These are phyloP conservation scores for Geranium rotundifolium DNA, from an alignment of 345 rosid species.

Conservation along the genomic window DNA sequence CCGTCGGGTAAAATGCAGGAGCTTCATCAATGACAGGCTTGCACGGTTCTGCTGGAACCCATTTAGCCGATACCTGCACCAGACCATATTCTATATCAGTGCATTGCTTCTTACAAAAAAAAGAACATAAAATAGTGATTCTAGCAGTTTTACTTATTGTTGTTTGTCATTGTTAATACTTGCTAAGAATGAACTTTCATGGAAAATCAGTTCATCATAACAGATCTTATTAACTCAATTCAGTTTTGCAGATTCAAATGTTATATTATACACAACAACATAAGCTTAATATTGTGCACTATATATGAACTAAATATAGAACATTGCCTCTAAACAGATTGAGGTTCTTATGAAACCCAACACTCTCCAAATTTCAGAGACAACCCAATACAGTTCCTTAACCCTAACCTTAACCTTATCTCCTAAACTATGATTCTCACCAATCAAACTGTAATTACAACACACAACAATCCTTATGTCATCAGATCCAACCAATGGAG, in stretches of 20 bases:
- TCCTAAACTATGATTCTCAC: too few species aligned
- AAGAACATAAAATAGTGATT: too few species aligned
- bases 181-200: neutral
- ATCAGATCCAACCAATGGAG: too few species aligned
- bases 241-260: neutral
- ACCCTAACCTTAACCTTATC: neutral
- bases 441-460: neutral
- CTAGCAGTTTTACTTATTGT: neutral
- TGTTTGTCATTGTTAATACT: neutral
- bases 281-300: too few species aligned
- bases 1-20: slow-evolving; percentile 76
- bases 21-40: slow-evolving; percentile 73
- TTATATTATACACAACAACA: too few species aligned
- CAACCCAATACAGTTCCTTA: too few species aligned
- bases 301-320: too few species aligned
- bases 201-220: neutral
- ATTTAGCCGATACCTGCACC: slow-evolving; percentile 61
- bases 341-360: too few species aligned
- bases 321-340: too few species aligned
- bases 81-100: slow-evolving; percentile 12
- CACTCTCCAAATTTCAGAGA: too few species aligned
- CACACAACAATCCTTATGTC: too few species aligned
- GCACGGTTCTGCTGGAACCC: slow-evolving; percentile 73
- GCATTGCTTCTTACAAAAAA: slow-evolving; percentile 6
- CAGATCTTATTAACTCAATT: neutral